Conservation (phyloP, 2,329 filamentous ascomycete species). For the Pseudodiploospora longispora region DNA sequence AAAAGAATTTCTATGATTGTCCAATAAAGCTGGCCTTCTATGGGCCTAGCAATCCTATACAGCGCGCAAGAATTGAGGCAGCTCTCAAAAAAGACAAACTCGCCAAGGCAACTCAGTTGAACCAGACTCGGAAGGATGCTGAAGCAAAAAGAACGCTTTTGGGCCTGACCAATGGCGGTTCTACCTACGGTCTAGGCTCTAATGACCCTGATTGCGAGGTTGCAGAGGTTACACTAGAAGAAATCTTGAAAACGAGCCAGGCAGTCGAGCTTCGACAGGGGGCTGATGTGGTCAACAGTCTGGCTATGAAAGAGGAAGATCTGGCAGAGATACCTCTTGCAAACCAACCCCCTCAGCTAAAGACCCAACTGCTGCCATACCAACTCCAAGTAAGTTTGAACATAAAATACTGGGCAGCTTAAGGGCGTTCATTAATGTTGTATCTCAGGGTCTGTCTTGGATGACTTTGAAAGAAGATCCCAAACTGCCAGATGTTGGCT, state of each 20-base stretch:
- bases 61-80: constrained; percentile 47
- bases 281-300: constrained; percentile 57
- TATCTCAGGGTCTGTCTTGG: constrained; percentile 66
- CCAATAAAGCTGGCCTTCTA: constrained; percentile 63
- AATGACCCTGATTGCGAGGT: constrained; percentile 16
- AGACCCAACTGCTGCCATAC: constrained; percentile 66
- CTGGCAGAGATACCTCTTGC: constrained; percentile 66
- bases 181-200: constrained; percentile 28
- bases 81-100: constrained; percentile 59
- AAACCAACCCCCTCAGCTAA: constrained; percentile 55
- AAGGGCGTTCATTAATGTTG: no score
- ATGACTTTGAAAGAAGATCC: constrained; percentile 70
- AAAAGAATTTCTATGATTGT: constrained; percentile 61
- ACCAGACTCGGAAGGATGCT: constrained; percentile 45
- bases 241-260: constrained; percentile 59
- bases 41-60: constrained; percentile 51
- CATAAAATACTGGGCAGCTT: no score
- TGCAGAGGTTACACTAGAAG: constrained; percentile 45
- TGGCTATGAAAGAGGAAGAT: constrained; percentile 63
- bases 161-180: constrained; percentile 29
- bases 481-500: constrained; percentile 48
- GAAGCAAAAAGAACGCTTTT: constrained; percentile 41
- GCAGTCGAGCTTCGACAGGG: constrained; percentile 59
- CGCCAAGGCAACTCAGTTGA: constrained; percentile 47
- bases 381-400: constrained; percentile 50